Base-by-base conservation (phyloP, 306 rosid species). In the Cicer cuneatum region DNA sequence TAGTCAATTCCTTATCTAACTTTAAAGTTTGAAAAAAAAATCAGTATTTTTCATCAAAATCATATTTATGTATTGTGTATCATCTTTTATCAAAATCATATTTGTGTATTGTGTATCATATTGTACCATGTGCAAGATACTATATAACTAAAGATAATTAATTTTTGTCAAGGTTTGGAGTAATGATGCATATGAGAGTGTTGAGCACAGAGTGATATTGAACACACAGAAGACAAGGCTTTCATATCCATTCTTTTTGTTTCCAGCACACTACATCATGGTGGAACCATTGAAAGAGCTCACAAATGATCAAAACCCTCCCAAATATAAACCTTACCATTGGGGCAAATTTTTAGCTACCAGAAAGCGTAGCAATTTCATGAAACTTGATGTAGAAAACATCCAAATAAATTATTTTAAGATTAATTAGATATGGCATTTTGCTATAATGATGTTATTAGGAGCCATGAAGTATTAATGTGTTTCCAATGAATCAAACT, bases 261-360 rank as follows among this genome's bases (percentile, higher is more conserved):
- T 74, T 14, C 93, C 96, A 2, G 71, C 93, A 39, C 93, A 89
- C 74, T 76, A 77, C 87, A 87, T 86, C n/a, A 11, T 78, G 41
- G 86, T 86, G n/a, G 61, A 76, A 59, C 90, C 89, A 0, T 49
- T 87, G 62, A 69, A 84, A 33, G 86, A 84, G 83, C 84, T 89
- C 2, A 48, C 18, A 33, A 45, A 57, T 67, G 78, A 84, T 18
- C 75, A 84, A 58, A 82, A 76, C 63, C 90, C 85, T 43, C 67
- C 89, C 2, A 87, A 80, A 71, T 87, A 80, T 49, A 82, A 18
- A 66, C 77, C 90, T 7, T 86, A 84, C 71, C 73, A 51, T 53
- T 87, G 83, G 86, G 95, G 92, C 45, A 89, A 86, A 81, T 89
- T 66, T 51, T 45, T 78, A 12, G 37, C 61, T 56, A 66, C 52